phyloP scores from a whole-genome alignment of 345 rosid genomes.

The Lumnitzera littorea region DNA sequence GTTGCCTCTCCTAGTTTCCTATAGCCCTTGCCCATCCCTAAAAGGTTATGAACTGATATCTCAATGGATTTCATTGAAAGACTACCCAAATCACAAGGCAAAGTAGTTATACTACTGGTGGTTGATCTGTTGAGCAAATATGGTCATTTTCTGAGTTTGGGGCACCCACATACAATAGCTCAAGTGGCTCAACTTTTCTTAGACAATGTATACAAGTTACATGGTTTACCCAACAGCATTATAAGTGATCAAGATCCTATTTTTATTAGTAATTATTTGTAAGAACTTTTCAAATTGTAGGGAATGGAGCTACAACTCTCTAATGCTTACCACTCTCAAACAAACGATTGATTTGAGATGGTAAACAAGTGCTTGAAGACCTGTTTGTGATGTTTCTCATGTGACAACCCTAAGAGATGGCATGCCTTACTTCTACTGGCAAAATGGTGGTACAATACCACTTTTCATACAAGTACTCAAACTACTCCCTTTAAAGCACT shows the following conservation, averaged over 20 bases:
- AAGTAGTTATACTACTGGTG: neutral
- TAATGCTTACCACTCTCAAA: conserved; percentile 5
- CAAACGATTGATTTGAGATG: neutral
- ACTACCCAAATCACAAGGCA: neutral
- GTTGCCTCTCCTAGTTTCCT: no score
- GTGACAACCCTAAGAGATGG: neutral
- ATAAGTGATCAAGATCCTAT: no score
- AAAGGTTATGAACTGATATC: no score
- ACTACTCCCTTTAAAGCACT: no score
- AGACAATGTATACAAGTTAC: no score
- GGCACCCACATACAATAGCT: no score
- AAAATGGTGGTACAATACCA: no score
- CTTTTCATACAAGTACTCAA: no score
- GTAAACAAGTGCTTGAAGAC: conserved; percentile 3
- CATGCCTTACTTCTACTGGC: neutral
- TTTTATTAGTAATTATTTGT: neutral
- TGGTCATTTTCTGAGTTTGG: no score
- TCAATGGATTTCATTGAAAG: neutral
- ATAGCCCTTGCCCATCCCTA: no score
- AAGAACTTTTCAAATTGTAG: neutral
- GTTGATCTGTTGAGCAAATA: neutral
- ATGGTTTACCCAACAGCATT: no score
- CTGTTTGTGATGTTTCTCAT: neutral
- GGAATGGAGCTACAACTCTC: neutral
- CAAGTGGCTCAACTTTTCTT: no score